These are phyloP conservation scores for Metschnikowia rubicola DNA, from an alignment of 805 yeast genomes.

Conservation along the genomic window DNA sequence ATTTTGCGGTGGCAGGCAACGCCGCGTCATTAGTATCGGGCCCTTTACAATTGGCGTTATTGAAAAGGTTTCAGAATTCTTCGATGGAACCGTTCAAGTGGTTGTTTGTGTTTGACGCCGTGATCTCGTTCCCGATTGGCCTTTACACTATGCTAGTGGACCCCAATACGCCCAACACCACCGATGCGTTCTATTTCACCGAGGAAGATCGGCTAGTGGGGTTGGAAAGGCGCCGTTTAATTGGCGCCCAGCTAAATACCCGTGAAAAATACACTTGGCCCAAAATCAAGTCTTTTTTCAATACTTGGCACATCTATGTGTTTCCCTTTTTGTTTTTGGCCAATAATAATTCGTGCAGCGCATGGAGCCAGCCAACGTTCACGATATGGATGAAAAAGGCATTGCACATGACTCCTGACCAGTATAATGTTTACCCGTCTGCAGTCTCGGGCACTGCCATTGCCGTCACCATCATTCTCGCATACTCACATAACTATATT, in stretches of 20 bases:
- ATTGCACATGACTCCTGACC: slow-evolving; percentile 26
- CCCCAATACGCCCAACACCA: slow-evolving; percentile 35
- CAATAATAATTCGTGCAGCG: slow-evolving; percentile 36
- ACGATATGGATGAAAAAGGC: slow-evolving; percentile 43
- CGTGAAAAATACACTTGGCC: slow-evolving; percentile 38
- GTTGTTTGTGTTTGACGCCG: slow-evolving; percentile 34
- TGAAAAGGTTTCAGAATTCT: slow-evolving; percentile 23
- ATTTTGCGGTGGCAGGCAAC: slow-evolving; percentile 28
- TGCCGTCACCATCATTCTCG: slow-evolving; percentile 31
- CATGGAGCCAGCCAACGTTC: slow-evolving; percentile 39
- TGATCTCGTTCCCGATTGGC: slow-evolving; percentile 32
- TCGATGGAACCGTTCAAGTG: slow-evolving; percentile 30
- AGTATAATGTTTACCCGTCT: slow-evolving; percentile 43
- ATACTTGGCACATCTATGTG: slow-evolving; percentile 47
- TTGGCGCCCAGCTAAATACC: slow-evolving; percentile 37
- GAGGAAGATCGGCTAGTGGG: slow-evolving; percentile 37
- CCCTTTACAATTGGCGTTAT: slow-evolving; percentile 30
- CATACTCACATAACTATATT: slow-evolving; percentile 35
- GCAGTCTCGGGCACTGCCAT: slow-evolving; percentile 39
- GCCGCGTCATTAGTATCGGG: slow-evolving; percentile 31
- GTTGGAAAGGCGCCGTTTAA: slow-evolving; percentile 36
- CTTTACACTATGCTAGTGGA: slow-evolving; percentile 30
- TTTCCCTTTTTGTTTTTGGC: slow-evolving; percentile 41
- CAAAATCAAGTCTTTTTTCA: slow-evolving; percentile 41
- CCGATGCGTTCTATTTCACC: slow-evolving; percentile 31